Conservation (phyloP, 177 flowering plant species). For the Vitis hybrid region DNA sequence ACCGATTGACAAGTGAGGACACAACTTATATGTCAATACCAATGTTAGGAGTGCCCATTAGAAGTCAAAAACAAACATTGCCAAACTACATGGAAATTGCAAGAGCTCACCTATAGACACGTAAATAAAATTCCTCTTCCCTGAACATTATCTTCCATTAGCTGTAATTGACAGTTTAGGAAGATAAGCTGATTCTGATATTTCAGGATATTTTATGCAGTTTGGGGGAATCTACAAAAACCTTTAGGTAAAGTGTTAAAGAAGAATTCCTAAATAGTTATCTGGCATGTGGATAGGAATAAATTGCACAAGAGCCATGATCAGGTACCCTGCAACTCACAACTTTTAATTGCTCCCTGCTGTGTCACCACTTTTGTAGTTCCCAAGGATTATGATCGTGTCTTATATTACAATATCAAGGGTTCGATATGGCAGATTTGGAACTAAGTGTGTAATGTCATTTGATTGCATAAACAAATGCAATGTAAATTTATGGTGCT, state of each 20-base stretch:
- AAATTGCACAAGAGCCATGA: constrained; percentile 19
- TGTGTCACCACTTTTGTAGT: background rate
- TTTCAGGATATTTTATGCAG: constrained; percentile 38
- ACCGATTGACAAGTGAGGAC: constrained; percentile 12
- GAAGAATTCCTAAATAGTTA: constrained; percentile 32
- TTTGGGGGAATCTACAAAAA: constrained; percentile 35
- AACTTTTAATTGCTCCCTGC: constrained; percentile 11
- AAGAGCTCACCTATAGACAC: background rate
- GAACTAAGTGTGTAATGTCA: no score
- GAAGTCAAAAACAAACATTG: constrained; percentile 7
- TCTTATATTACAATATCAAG: background rate
- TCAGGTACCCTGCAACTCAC: constrained; percentile 14
- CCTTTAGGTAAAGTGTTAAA: constrained; percentile 31
- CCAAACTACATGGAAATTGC: constrained; percentile 3
- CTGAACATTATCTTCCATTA: constrained; percentile 17
- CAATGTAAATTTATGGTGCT: no score
- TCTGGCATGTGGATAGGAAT: constrained; percentile 53
- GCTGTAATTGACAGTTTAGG: constrained; percentile 19
- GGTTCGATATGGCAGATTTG: background rate
- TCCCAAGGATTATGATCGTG: background rate
- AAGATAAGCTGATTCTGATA: constrained; percentile 45
- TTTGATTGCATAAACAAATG: no score
- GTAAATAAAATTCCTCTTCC: constrained; percentile 1
- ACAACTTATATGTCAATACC: constrained; percentile 20
- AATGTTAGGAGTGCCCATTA: constrained; percentile 5